phyloP scores from a whole-genome alignment of 2,329 filamentous ascomycete genomes.

The Talaromyces sp. region DNA sequence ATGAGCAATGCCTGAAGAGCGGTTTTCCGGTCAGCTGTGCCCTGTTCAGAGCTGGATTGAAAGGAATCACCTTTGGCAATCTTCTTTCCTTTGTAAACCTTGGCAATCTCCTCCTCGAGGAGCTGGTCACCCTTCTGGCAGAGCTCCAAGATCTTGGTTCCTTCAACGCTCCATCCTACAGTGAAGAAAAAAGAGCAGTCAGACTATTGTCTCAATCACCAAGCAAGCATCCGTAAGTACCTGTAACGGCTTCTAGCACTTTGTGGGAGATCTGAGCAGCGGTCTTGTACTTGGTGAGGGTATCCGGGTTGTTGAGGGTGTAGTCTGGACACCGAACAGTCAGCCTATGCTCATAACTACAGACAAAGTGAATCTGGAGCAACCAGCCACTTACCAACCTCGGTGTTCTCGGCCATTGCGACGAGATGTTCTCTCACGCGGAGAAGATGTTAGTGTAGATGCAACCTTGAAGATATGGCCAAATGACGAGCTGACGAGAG shows the following conservation, averaged over 20 bases:
- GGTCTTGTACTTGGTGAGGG: slow-evolving; percentile 98
- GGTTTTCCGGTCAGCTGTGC: not conserved
- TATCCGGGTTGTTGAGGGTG: slow-evolving; percentile 85
- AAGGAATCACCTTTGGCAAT: slow-evolving; percentile 71
- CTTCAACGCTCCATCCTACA: slow-evolving; percentile 68
- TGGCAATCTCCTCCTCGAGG: slow-evolving; percentile 85
- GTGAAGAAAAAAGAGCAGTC: not conserved
- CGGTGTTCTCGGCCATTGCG: slow-evolving; percentile 42
- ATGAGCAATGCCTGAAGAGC: slow-evolving; percentile 71
- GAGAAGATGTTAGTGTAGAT: not conserved
- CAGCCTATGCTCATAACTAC: not conserved
- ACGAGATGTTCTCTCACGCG: slow-evolving; percentile 15
- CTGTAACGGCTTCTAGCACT: slow-evolving; percentile 79
- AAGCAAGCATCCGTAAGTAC: slow-evolving; percentile 24
- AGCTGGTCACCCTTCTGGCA: slow-evolving; percentile 96
- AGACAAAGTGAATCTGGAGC: not conserved
- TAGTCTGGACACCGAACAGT: slow-evolving; percentile 59
- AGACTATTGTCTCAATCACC: not conserved
- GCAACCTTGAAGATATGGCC: not conserved
- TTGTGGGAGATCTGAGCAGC: slow-evolving; percentile 93
- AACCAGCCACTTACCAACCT: slow-evolving; percentile 39
- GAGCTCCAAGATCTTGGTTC: slow-evolving; percentile 87
- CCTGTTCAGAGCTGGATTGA: not conserved
- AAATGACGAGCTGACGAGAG: not conserved
- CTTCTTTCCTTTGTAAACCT: slow-evolving; percentile 99